These are phyloP conservation scores for Nicotiana tomentosiformis DNA, from an alignment of 257 asterid genomes.

Conservation along the genomic window DNA sequence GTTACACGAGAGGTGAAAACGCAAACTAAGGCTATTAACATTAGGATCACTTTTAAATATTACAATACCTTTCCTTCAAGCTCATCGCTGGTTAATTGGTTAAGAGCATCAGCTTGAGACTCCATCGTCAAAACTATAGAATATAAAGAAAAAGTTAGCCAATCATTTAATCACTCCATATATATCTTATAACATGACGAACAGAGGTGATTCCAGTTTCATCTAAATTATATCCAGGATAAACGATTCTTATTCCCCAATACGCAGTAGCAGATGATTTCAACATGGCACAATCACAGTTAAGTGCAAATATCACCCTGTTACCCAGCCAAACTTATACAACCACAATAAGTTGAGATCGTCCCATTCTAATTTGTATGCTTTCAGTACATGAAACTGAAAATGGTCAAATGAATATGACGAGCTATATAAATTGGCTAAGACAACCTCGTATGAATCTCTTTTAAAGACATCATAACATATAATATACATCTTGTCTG, in stretches of 20 bases:
- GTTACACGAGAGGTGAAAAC: neutral
- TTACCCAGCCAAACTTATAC: neutral
- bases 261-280: neutral
- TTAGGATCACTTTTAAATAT: neutral
- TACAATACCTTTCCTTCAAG: constrained; percentile 83
- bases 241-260: neutral
- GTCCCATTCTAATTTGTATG: neutral
- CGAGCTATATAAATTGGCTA: neutral
- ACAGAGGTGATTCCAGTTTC: neutral
- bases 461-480: no score
- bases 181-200: neutral
- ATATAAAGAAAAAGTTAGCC: constrained; percentile 4
- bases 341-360: neutral
- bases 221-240: neutral
- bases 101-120: constrained; percentile 87
- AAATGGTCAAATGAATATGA: neutral
- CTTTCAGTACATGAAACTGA: neutral
- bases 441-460: neutral
- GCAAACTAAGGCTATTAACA: neutral
- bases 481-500: no score
- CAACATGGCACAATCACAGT: neutral
- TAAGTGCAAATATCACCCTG: neutral
- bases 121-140: constrained; percentile 83
- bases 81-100: constrained; percentile 74
- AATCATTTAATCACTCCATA: constrained; percentile 10